Conservation (phyloP, 83 land plant species). For the Isoetes engelmannii region DNA sequence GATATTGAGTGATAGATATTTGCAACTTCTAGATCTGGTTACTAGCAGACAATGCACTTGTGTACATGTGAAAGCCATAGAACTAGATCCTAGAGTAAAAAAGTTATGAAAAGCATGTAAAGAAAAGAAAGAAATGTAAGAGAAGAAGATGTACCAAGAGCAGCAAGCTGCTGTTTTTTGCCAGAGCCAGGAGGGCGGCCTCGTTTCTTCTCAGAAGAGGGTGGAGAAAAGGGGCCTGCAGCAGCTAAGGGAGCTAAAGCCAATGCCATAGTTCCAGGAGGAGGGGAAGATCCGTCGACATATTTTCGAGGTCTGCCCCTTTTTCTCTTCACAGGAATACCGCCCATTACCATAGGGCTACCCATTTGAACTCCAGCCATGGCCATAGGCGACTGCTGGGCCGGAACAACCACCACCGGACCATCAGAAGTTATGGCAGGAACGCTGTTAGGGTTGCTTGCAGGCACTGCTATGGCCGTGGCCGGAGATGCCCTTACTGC, state of each 20-base stretch:
- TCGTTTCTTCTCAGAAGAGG: constrained; percentile 39
- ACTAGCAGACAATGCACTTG: not conserved
- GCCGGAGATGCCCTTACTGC: constrained; percentile 18
- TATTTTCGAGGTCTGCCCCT: constrained; percentile 88
- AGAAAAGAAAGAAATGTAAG: not conserved
- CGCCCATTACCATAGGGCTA: constrained; percentile 12
- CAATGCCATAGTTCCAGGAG: constrained; percentile 25
- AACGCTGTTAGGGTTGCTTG: constrained; percentile 1
- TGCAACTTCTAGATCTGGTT: not conserved
- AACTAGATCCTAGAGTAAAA: not conserved
- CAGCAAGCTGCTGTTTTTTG: constrained; percentile 72
- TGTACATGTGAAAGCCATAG: not conserved
- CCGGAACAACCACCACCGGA: constrained; percentile 14
- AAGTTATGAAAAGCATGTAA: not conserved
- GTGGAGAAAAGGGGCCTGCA: constrained; percentile 20
- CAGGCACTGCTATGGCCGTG: constrained; percentile 1
- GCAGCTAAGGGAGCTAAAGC: constrained; percentile 5
- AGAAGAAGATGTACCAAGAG: constrained; percentile 43
- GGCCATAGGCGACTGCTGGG: constrained; percentile 14
- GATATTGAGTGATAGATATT: not conserved
- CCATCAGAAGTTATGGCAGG: not conserved
- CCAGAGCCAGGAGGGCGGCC: constrained; percentile 88
- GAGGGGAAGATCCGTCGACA: constrained; percentile 38
- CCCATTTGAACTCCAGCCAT: constrained; percentile 15
- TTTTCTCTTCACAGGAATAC: constrained; percentile 53